A percentile compares a stretch with the other conserved stretches of the same genome.
Conservation (phyloP, 495 filamentous ascomycete genomes). For the Trichocladium antarcticum region DNA sequence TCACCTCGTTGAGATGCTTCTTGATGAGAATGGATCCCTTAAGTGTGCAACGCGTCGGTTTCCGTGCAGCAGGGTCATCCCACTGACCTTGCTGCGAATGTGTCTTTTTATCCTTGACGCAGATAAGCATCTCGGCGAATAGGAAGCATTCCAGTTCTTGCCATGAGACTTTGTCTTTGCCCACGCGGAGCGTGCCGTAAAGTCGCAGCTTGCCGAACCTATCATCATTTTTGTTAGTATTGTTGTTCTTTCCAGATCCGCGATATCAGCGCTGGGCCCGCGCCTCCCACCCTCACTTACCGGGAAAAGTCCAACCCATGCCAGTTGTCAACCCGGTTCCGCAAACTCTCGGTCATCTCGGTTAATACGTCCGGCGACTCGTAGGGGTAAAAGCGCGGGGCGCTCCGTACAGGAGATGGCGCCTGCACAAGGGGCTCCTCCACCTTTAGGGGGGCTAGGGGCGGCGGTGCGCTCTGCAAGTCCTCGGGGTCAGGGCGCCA, state of each 20-base stretch:
- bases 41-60: slow-evolving; percentile 67
- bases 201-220: slow-evolving; percentile 91
- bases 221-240: slow-evolving; percentile 8
- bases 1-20: slow-evolving; percentile 87
- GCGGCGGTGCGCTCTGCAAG: slow-evolving; percentile 54
- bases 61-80: slow-evolving; percentile 51
- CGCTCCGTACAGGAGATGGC: slow-evolving; percentile 41
- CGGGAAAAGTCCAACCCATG: slow-evolving; percentile 92
- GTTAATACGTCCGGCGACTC: slow-evolving; percentile 60
- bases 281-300: slow-evolving; percentile 36
- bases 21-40: slow-evolving; percentile 98
- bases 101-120: slow-evolving; percentile 90
- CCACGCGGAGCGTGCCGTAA: slow-evolving; percentile 84
- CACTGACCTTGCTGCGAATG: slow-evolving; percentile 42
- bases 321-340: slow-evolving; percentile 89
- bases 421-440: slow-evolving; percentile 39
- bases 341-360: slow-evolving; percentile 77
- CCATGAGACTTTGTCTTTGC: slow-evolving; percentile 95
- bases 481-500: slow-evolving; percentile 84
- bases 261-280: not conserved
- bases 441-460: slow-evolving; percentile 28
- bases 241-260: slow-evolving; percentile 1
- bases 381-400: slow-evolving; percentile 47
- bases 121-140: slow-evolving; percentile 98
- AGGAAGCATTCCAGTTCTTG: slow-evolving; percentile 97